These are phyloP conservation scores for Immersiella caudata DNA, from an alignment of 495 filamentous ascomycete species.

Conservation along the genomic window DNA sequence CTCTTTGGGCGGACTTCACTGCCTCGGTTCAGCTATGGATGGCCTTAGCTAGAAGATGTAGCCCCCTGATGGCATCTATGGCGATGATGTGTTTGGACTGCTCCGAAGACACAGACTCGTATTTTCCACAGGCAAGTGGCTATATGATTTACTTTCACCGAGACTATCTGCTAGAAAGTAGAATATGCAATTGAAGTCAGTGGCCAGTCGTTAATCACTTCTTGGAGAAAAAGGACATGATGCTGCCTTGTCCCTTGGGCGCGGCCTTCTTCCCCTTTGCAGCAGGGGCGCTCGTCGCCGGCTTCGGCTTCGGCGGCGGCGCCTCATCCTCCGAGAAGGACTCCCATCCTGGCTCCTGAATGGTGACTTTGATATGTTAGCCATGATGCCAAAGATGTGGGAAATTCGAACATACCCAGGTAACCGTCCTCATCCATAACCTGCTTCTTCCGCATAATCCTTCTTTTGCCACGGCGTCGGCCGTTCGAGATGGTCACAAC, in stretches of 20 bases:
- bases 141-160: not conserved
- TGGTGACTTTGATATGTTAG: conserved; percentile 68
- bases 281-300: conserved; percentile 24
- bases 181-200: not conserved
- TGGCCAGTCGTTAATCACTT: conserved; percentile 48
- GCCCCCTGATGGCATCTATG: too few relatives aligned
- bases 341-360: conserved; percentile 87
- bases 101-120: too few relatives aligned
- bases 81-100: too few relatives aligned
- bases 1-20: not conserved
- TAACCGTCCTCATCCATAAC: conserved; percentile 93
- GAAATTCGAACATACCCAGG: conserved; percentile 62
- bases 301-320: conserved; percentile 57
- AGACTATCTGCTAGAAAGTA: not conserved
- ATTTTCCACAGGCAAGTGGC: too few relatives aligned
- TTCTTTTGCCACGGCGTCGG: conserved; percentile 75
- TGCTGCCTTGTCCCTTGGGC: conserved; percentile 75
- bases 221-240: conserved; percentile 94
- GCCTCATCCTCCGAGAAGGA: conserved; percentile 91
- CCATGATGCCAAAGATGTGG: not conserved
- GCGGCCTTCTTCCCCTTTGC: conserved; percentile 61
- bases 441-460: conserved; percentile 87
- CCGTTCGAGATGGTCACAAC: conserved; percentile 62
- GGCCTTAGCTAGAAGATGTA: too few relatives aligned
- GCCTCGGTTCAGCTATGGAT: too few relatives aligned